A percentile compares a stretch with the other conserved stretches of the same genome.
Conservation (phyloP, 2,329 filamentous ascomycete genomes). For the Saccharata proteae region DNA sequence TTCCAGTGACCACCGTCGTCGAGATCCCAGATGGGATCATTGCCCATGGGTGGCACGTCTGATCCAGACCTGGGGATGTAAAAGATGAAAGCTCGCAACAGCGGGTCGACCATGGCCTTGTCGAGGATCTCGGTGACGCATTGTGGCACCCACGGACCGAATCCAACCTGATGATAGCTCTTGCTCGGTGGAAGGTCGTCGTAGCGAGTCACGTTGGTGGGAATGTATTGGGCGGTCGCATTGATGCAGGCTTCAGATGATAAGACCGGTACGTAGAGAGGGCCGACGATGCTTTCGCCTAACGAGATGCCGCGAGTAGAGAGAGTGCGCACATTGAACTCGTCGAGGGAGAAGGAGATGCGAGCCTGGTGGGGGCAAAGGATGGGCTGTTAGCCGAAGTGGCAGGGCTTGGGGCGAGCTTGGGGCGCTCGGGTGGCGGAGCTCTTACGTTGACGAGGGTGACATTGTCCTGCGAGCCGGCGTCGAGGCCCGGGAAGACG, state of each 20-base stretch:
- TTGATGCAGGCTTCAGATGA: constrained; percentile 49
- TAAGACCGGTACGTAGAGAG: constrained; percentile 76
- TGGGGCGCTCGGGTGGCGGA: background rate
- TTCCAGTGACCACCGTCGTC: constrained; percentile 62
- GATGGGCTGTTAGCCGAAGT: background rate
- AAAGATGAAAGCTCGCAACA: constrained; percentile 48
- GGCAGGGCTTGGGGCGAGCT: background rate
- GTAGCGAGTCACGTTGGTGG: constrained; percentile 61
- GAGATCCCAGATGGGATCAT: constrained; percentile 57
- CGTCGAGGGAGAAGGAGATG: constrained; percentile 23
- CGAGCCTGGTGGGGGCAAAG: constrained; percentile 7
- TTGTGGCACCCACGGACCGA: constrained; percentile 72
- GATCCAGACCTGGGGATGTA: too few species aligned
- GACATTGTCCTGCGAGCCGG: constrained; percentile 4
- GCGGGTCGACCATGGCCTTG: constrained; percentile 43
- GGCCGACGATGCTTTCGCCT: constrained; percentile 56
- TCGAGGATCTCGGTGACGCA: constrained; percentile 66
- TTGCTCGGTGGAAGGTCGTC: constrained; percentile 49
- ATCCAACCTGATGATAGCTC: constrained; percentile 63
- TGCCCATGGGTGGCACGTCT: constrained; percentile 52
- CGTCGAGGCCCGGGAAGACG: constrained; percentile 5
- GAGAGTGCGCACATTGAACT: constrained; percentile 60
- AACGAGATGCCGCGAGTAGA: constrained; percentile 53
- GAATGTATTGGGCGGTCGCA: constrained; percentile 53
- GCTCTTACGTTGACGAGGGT: constrained; percentile 6